Conservation (phyloP, 2,329 filamentous ascomycete species). For the Aspergillus costaricaensis region DNA sequence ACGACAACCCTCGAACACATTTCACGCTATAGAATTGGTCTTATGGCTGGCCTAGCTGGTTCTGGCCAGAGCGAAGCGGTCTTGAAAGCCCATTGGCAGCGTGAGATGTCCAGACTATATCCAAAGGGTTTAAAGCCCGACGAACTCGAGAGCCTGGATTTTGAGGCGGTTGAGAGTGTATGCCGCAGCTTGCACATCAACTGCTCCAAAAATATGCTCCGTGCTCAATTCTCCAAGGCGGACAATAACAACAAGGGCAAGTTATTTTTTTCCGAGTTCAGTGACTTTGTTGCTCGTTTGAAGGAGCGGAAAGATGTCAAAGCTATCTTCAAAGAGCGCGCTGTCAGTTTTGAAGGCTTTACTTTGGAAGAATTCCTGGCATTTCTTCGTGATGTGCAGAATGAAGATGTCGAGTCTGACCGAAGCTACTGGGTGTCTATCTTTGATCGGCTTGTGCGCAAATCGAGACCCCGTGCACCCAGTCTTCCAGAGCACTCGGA, state of each 20-base stretch:
- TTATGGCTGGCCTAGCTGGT: conserved; percentile 85
- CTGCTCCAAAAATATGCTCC: conserved; percentile 73
- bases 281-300: conserved; percentile 77
- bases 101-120: conserved; percentile 73
- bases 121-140: conserved; percentile 44
- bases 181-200: conserved; percentile 93
- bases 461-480: conserved; percentile 54
- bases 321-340: conserved; percentile 67
- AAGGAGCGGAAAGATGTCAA: conserved; percentile 82
- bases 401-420: conserved; percentile 71
- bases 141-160: conserved; percentile 71
- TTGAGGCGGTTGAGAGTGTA: conserved; percentile 75
- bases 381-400: conserved; percentile 74
- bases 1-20: conserved; percentile 80
- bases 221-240: conserved; percentile 71
- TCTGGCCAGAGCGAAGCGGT: conserved; percentile 74
- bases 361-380: conserved; percentile 70
- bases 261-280: conserved; percentile 79
- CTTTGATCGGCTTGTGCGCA: conserved; percentile 70
- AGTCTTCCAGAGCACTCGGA: conserved; percentile 46
- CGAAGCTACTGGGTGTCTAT: conserved; percentile 67
- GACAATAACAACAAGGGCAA: conserved; percentile 65
- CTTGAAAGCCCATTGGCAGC: conserved; percentile 80
- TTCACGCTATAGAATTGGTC: conserved; percentile 79
- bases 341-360: conserved; percentile 63